Evolutionary conservation across 2,329 filamentous ascomycete species (phyloP), one percentile per base, ranked within the genome.

Genomic region (Phaeosphaeria sp.): DNA sequence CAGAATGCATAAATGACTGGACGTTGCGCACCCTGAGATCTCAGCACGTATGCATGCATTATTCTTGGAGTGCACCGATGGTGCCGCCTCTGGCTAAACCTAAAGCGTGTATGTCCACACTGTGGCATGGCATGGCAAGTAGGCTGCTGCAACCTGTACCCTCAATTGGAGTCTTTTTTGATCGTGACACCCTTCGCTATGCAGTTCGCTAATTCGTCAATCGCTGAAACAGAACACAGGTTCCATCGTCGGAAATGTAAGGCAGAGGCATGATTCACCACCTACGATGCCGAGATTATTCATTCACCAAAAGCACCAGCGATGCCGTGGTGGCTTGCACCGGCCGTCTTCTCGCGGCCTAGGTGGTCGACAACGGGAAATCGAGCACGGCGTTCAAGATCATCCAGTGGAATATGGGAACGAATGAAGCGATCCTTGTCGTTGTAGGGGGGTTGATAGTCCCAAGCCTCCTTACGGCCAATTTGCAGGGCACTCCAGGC

Each of bases 401-500:
- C 90, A 71, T 95, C 91, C 1, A 95, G 85, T 18, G 90, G 88
- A 67, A 93, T 89, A 72, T 91, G 89, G 33, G 89, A 92, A 55
- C 93, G 90, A 69, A 97, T 96, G 78, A 80, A 88, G 83, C 89
- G 90, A 64, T 86, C 82, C 48, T 84, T 81, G 23, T 89, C 90
- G 69, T 91, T 86, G 64, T 91, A 87, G 2, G 84, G 79, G 0
- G 92, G 92, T 79, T 93, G 86, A 78, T 90, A 90, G 77, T 97
- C 93, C 93, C 93, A 97, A 73, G 88, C 86, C 41, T 90, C 90
- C 51, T 68, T 66, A 17, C 66, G 68, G 27, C 93, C 93, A 76
- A 89, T 79, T 73, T 87, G 90, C 63, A 97, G 82, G 0, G 93
- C 91, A 42, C 85, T 86, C 89, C 92, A 96, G 23, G 92, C 90